Evolutionary conservation across 78 protist genomes (phyloP).

Genomic region (Capsaspora owczarzaki): DNA sequence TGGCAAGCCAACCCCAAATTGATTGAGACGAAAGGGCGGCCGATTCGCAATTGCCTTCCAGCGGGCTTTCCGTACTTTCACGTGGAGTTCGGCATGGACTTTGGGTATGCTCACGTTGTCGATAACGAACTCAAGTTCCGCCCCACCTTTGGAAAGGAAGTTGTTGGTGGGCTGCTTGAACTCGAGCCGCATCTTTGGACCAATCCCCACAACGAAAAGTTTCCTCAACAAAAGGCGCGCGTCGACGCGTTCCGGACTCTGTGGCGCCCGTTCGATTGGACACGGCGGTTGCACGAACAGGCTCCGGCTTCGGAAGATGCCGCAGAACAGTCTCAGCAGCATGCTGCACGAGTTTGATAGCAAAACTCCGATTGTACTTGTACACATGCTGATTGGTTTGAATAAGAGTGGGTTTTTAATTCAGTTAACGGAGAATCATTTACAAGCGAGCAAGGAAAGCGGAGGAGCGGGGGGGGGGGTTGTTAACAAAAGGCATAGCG

Average conservation of each 20-base stretch:
- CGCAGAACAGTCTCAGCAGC: too few species aligned
- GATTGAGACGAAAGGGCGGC: conserved; percentile 38
- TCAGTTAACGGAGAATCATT: too few species aligned
- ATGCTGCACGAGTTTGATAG: too few species aligned
- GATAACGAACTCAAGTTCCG: conserved; percentile 59
- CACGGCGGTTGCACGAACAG: not conserved
- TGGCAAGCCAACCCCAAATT: conserved; percentile 52
- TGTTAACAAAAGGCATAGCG: too few species aligned
- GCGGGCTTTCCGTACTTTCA: conserved; percentile 58
- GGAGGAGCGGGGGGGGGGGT: too few species aligned
- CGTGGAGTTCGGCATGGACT: conserved; percentile 51
- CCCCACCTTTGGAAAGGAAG: conserved; percentile 41
- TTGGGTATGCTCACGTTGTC: conserved; percentile 58
- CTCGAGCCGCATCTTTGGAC: conserved; percentile 18
- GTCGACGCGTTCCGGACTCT: not conserved
- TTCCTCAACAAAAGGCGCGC: not conserved
- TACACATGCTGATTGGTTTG: too few species aligned
- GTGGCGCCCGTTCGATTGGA: not conserved
- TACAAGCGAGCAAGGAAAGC: too few species aligned
- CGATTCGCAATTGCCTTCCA: conserved; percentile 24
- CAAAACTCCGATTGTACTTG: too few species aligned
- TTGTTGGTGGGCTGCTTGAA: conserved; percentile 36
- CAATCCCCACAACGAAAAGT: not conserved
- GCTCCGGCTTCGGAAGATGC: too few species aligned
- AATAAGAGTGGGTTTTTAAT: too few species aligned